Conservation (phyloP, 768 basidiomycete species). For the Lactifluus rugatus region DNA sequence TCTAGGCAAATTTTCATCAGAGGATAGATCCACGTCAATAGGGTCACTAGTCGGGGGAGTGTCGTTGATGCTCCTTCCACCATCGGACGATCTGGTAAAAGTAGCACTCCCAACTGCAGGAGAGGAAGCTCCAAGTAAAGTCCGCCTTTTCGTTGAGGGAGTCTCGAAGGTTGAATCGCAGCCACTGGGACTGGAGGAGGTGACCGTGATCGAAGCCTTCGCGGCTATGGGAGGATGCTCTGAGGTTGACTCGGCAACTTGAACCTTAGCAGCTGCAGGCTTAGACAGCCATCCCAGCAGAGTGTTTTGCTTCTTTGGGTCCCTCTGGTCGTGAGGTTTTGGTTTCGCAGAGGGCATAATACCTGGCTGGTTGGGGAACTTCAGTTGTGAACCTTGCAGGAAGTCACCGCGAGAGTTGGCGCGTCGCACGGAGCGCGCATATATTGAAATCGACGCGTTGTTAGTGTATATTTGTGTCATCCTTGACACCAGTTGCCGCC, state of each 20-base stretch:
- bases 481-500: not conserved
- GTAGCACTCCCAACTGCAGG: slow-evolving; percentile 31
- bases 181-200: slow-evolving; percentile 16
- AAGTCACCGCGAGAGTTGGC: not conserved
- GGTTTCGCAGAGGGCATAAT: slow-evolving; percentile 10
- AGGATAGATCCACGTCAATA: slow-evolving; percentile 67
- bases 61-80: slow-evolving; percentile 36
- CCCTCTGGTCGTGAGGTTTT: slow-evolving; percentile 10
- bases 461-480: slow-evolving; percentile 2
- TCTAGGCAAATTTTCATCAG: slow-evolving; percentile 35
- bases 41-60: slow-evolving; percentile 74
- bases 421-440: not conserved
- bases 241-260: slow-evolving; percentile 8
- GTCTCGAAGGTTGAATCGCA: slow-evolving; percentile 19
- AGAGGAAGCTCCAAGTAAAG: slow-evolving; percentile 25
- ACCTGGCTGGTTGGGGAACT: not conserved
- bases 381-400: not conserved
- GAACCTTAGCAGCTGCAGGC: slow-evolving; percentile 1
- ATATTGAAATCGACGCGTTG: slow-evolving; percentile 14
- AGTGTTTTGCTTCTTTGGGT: slow-evolving; percentile 59
- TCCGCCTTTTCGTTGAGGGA: slow-evolving; percentile 16
- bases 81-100: slow-evolving; percentile 38
- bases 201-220: not conserved
- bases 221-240: not conserved
- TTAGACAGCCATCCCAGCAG: slow-evolving; percentile 57